These are phyloP conservation scores for Ganoderma sinense DNA, from an alignment of 1,284 basidiomycete genomes.

Conservation along the genomic window DNA sequence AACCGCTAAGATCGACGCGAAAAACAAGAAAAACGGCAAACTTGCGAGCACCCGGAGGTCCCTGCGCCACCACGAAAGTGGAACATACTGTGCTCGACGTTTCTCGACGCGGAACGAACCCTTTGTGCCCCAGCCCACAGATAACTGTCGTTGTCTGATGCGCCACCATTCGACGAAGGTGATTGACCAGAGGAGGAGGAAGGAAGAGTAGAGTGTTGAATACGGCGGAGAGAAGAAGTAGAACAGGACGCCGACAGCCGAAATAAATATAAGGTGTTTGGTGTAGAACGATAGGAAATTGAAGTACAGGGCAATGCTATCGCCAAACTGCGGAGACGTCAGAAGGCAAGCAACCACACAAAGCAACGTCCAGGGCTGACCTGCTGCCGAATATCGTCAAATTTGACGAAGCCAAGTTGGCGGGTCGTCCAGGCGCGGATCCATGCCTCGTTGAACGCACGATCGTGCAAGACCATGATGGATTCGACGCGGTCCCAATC, in stretches of 20 bases:
- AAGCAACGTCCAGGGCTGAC: slow-evolving; percentile 40
- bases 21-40: slow-evolving; percentile 82
- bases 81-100: slow-evolving; percentile 71
- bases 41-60: slow-evolving; percentile 81
- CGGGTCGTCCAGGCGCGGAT: slow-evolving; percentile 69
- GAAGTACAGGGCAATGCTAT: slow-evolving; percentile 91
- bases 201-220: slow-evolving; percentile 79
- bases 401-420: slow-evolving; percentile 64
- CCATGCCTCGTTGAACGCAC: slow-evolving; percentile 80
- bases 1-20: slow-evolving; percentile 74
- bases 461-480: slow-evolving; percentile 86
- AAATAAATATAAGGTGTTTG: slow-evolving; percentile 74
- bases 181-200: slow-evolving; percentile 83
- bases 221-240: slow-evolving; percentile 77
- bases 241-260: slow-evolving; percentile 64
- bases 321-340: slow-evolving; percentile 73
- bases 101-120: slow-evolving; percentile 83
- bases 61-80: slow-evolving; percentile 76
- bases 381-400: slow-evolving; percentile 68
- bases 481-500: slow-evolving; percentile 84
- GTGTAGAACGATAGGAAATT: slow-evolving; percentile 89
- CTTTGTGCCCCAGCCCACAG: slow-evolving; percentile 82
- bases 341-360: slow-evolving; percentile 8
- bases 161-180: slow-evolving; percentile 92
- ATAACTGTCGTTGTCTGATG: slow-evolving; percentile 80